Conservation (phyloP, 2,329 filamentous ascomycete genomes). For the Bisporella sp. region DNA sequence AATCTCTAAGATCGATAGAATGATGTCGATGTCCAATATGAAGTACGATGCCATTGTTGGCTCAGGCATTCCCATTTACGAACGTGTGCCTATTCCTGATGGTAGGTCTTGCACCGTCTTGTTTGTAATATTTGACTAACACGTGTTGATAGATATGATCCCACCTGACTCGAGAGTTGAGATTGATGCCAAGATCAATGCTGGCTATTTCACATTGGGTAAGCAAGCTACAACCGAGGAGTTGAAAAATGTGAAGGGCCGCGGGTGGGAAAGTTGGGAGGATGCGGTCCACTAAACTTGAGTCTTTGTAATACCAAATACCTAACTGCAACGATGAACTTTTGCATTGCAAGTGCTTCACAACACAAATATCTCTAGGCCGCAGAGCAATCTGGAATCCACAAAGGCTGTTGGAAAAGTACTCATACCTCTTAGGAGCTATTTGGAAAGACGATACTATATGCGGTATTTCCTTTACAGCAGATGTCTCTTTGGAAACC, state of each 20-base stretch:
- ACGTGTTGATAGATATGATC: constrained; percentile 89
- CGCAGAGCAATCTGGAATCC: too few species aligned
- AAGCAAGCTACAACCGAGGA: background rate
- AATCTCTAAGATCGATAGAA: constrained; percentile 96
- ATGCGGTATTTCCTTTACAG: too few species aligned
- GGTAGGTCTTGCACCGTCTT: background rate
- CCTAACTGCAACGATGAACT: too few species aligned
- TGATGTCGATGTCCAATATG: constrained; percentile 92
- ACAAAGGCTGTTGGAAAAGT: too few species aligned
- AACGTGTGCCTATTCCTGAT: background rate
- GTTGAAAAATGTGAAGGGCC: background rate
- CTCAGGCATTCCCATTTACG: background rate
- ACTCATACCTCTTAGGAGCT: too few species aligned
- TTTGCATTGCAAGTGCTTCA: too few species aligned
- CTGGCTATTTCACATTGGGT: constrained; percentile 47
- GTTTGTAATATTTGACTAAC: constrained; percentile 64
- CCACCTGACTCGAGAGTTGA: constrained; percentile 92
- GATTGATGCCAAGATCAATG: constrained; percentile 97
- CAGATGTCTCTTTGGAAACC: too few species aligned
- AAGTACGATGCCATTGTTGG: background rate
- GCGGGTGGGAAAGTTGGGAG: background rate
- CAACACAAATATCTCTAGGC: too few species aligned
- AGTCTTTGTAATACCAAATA: too few species aligned
- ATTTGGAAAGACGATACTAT: too few species aligned
- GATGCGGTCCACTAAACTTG: too few species aligned